Percentiles rank a stretch among this genome's conserved stretches.
Conservation (phyloP, 2,329 filamentous ascomycete species). For the Nemania diffusa region DNA sequence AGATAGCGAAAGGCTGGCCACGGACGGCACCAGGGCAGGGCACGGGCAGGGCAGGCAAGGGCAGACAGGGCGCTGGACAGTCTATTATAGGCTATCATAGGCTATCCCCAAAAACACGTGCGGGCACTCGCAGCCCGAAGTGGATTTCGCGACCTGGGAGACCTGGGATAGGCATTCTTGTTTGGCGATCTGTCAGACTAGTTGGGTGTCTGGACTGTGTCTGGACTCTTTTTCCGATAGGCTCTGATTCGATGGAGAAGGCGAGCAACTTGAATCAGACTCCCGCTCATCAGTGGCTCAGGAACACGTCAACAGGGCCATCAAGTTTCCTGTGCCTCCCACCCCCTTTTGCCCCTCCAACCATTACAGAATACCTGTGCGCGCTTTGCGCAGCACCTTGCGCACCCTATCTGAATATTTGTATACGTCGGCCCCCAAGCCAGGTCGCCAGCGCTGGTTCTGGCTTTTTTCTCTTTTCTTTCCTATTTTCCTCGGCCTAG, state of each 20-base stretch:
- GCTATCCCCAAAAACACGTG: constrained; percentile 36
- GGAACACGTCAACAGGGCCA: constrained; percentile 33
- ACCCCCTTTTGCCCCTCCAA: constrained; percentile 26
- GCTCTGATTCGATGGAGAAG: constrained; percentile 24
- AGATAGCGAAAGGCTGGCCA: constrained; percentile 9
- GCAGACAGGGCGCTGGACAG: constrained; percentile 1
- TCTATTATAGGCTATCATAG: constrained; percentile 21
- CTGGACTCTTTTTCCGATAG: constrained; percentile 31
- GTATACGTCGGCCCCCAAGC: constrained; percentile 26
- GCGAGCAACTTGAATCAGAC: constrained; percentile 30
- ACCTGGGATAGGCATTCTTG: constrained; percentile 22
- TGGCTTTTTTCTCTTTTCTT: neutral
- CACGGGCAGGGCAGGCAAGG: too few relatives aligned
- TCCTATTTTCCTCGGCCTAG: constrained; percentile 9
- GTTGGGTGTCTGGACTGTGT: constrained; percentile 31
- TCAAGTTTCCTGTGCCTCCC: constrained; percentile 22
- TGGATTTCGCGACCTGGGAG: constrained; percentile 31
- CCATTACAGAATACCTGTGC: constrained; percentile 5
- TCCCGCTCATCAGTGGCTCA: constrained; percentile 29
- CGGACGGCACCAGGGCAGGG: neutral
- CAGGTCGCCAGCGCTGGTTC: constrained; percentile 1
- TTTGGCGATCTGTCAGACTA: constrained; percentile 29
- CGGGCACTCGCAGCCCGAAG: constrained; percentile 37
- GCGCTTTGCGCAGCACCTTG: constrained; percentile 19
- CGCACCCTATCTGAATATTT: constrained; percentile 11